These are phyloP conservation scores for Epicoccum sorghinum DNA, from an alignment of 2,329 filamentous ascomycete genomes.

Conservation along the genomic window DNA sequence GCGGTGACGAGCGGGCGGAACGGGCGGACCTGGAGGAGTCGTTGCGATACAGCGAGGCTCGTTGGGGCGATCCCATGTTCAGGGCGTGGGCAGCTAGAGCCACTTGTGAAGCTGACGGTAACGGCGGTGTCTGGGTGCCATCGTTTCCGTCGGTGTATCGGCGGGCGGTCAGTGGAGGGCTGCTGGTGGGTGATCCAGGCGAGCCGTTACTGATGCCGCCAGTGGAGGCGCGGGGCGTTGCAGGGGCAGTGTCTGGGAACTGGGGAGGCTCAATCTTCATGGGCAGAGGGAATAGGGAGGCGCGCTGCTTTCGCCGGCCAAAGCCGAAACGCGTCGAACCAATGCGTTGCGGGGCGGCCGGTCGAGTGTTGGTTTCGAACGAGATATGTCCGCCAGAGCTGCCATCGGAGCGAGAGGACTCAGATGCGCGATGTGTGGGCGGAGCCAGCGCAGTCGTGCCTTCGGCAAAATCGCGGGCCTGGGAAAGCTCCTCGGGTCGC, in stretches of 20 bases:
- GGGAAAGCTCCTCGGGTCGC: slow-evolving; percentile 50
- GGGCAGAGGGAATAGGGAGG: slow-evolving; percentile 86
- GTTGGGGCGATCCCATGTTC: slow-evolving; percentile 53
- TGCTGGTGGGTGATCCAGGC: slow-evolving; percentile 42
- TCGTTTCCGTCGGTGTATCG: slow-evolving; percentile 37
- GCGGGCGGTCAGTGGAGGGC: slow-evolving; percentile 45
- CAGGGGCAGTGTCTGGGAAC: slow-evolving; percentile 52
- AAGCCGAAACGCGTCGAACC: slow-evolving; percentile 76
- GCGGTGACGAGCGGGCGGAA: slow-evolving; percentile 65
- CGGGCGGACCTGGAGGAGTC: slow-evolving; percentile 69
- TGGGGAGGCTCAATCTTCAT: slow-evolving; percentile 66
- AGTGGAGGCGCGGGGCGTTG: slow-evolving; percentile 53
- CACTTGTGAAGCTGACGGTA: slow-evolving; percentile 60
- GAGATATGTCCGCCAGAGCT: slow-evolving; percentile 65
- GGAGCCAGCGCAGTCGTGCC: slow-evolving; percentile 68
- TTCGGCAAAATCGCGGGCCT: slow-evolving; percentile 63
- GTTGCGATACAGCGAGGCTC: slow-evolving; percentile 60
- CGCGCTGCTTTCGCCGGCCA: slow-evolving; percentile 71
- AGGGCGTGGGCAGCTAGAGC: slow-evolving; percentile 56
- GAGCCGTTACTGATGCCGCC: slow-evolving; percentile 46
- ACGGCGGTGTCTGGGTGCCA: slow-evolving; percentile 39
- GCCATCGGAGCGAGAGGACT: slow-evolving; percentile 88
- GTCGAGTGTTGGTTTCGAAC: slow-evolving; percentile 42
- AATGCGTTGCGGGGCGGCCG: slow-evolving; percentile 62
- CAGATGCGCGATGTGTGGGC: slow-evolving; percentile 71